Evolutionary conservation across 306 rosid genomes (phyloP).

Genomic region (Quillaja saponaria): DNA sequence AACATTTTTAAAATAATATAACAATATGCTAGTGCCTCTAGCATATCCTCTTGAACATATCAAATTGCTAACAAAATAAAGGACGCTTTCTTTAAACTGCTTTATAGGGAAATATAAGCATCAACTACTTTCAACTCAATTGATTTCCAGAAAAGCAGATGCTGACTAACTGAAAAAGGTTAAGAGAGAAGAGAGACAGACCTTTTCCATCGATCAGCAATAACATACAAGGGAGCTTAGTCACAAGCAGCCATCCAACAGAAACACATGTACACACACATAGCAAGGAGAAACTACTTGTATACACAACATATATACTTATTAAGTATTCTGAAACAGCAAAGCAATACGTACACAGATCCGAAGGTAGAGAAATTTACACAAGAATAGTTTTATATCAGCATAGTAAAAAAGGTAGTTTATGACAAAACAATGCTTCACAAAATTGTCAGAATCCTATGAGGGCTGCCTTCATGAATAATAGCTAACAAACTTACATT

Average conservation of each 20-base stretch:
- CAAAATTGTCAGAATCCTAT: too few relatives aligned
- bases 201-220: neutral
- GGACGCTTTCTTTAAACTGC: slow-evolving; percentile 5
- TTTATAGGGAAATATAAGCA: slow-evolving; percentile 17
- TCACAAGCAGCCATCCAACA: neutral
- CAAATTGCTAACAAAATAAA: neutral
- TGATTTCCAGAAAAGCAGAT: slow-evolving; percentile 1
- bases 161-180: neutral
- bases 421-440: too few relatives aligned
- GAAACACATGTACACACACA: too few relatives aligned
- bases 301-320: neutral
- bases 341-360: too few relatives aligned
- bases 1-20: slow-evolving; percentile 4
- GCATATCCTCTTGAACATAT: slow-evolving; percentile 14
- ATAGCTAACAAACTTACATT: too few relatives aligned
- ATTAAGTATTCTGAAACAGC: too few relatives aligned
- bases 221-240: neutral
- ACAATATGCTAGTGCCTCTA: neutral
- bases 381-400: too few relatives aligned
- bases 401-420: too few relatives aligned
- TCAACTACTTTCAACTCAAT: slow-evolving; percentile 5
- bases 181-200: slow-evolving; percentile 6
- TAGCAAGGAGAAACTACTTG: neutral
- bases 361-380: too few relatives aligned
- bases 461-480: too few relatives aligned